A percentile compares a stretch with the other conserved stretches of the same genome.
phyloP scores from a whole-genome alignment of 2,329 filamentous ascomycete genomes.

The Diplodia sapinea region DNA sequence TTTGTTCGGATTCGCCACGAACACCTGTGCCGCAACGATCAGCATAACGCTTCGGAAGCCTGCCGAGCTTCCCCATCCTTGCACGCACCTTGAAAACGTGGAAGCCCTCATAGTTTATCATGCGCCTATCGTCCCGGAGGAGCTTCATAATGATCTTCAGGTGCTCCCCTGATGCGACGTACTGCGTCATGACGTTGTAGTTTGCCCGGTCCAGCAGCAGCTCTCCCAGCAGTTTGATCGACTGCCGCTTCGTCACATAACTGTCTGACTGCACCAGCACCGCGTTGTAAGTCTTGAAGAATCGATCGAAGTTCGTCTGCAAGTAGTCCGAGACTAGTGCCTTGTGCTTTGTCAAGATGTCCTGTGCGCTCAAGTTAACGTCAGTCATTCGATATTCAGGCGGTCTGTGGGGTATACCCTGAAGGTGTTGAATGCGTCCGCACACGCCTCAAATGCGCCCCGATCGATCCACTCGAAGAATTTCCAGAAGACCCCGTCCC shows the following conservation, averaged over 20 bases:
- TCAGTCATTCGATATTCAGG: constrained; percentile 3
- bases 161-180: constrained; percentile 93
- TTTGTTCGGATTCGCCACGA: constrained; percentile 98
- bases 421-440: constrained; percentile 97
- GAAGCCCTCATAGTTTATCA: constrained; percentile 99
- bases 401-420: constrained; percentile 61
- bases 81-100: constrained; percentile 86
- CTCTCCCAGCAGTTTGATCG: constrained; percentile 95
- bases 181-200: constrained; percentile 97
- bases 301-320: constrained; percentile 86
- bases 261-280: constrained; percentile 88
- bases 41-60: constrained; percentile 20
- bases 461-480: constrained; percentile 98
- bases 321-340: constrained; percentile 87
- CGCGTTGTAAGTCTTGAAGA: constrained; percentile 90
- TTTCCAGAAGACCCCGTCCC: constrained; percentile 89
- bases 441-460: constrained; percentile 93
- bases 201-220: constrained; percentile 93
- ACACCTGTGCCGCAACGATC: constrained; percentile 63
- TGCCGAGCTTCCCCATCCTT: constrained; percentile 25
- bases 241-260: constrained; percentile 97
- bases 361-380: constrained; percentile 58
- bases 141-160: constrained; percentile 99
- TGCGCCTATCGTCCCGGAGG: constrained; percentile 91
- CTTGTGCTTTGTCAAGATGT: constrained; percentile 94